phyloP scores from a whole-genome alignment of 257 asterid species.

The Solanum sitiens region DNA sequence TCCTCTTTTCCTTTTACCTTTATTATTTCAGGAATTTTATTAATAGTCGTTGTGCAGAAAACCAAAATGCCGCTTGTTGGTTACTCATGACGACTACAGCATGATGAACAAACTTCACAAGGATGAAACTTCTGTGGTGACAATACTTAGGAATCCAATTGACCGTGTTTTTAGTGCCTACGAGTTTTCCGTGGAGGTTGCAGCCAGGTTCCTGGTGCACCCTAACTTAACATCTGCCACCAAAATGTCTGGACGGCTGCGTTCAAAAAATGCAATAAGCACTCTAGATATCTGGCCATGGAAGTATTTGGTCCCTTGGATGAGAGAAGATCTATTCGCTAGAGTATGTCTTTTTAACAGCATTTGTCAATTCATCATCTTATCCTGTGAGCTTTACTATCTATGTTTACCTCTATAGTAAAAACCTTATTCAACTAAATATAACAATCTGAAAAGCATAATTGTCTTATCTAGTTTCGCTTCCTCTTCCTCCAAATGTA shows the following conservation, averaged over 20 bases:
- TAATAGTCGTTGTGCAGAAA: conserved; percentile 39
- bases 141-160: conserved; percentile 86
- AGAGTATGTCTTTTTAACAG: conserved; percentile 52
- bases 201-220: conserved; percentile 86
- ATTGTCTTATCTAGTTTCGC: neutral
- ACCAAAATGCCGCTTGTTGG: conserved; percentile 67
- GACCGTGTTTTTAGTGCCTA: conserved; percentile 92
- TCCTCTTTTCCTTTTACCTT: neutral
- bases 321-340: conserved; percentile 94
- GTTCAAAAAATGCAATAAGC: conserved; percentile 59
- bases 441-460: neutral
- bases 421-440: neutral
- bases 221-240: conserved; percentile 82
- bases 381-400: neutral
- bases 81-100: conserved; percentile 94
- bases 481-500: neutral
- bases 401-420: neutral
- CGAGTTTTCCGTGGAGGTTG: conserved; percentile 97
- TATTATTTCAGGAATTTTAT: neutral
- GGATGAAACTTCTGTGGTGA: conserved; percentile 77
- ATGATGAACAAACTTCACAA: conserved; percentile 71
- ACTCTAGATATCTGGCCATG: conserved; percentile 99
- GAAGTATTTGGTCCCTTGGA: conserved; percentile 98
- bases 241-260: conserved; percentile 40
- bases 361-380: neutral